phyloP scores from a whole-genome alignment of 1,284 basidiomycete genomes.

The Naganishia sp. region DNA sequence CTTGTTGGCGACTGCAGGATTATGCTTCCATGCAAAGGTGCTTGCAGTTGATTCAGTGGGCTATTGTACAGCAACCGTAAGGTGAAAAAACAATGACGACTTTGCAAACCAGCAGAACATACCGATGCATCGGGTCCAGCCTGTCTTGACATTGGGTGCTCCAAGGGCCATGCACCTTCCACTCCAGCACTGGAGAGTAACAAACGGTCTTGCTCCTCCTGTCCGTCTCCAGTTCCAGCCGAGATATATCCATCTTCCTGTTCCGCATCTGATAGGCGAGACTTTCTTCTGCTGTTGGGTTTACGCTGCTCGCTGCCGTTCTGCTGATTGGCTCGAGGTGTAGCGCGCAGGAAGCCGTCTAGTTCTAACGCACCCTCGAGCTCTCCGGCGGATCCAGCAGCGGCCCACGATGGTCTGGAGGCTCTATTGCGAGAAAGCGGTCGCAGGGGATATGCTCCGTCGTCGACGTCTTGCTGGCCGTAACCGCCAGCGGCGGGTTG shows the following conservation, averaged over 20 bases:
- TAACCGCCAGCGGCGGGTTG: background rate
- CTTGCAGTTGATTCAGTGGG: constrained; percentile 13
- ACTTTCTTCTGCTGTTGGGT: background rate
- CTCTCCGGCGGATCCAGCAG: background rate
- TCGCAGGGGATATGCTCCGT: constrained; percentile 8
- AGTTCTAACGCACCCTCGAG: background rate
- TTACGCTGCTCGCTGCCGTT: background rate
- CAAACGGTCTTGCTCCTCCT: constrained; percentile 24
- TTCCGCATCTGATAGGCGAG: constrained; percentile 18
- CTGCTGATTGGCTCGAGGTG: background rate
- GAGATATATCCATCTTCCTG: constrained; percentile 1
- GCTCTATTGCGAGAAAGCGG: constrained; percentile 16
- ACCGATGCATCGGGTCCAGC: no score
- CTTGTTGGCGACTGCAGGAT: constrained; percentile 7
- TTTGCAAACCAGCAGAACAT: no score
- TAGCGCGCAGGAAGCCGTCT: background rate
- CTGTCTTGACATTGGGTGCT: background rate
- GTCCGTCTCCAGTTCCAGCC: constrained; percentile 2
- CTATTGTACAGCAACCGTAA: background rate
- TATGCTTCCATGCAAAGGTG: background rate
- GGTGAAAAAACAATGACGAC: no score
- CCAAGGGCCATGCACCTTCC: constrained; percentile 26
- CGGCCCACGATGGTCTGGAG: background rate
- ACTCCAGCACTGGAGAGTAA: constrained; percentile 17
- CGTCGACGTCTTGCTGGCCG: constrained; percentile 3